Evolutionary conservation across 192 early-diverging fungal genomes (phyloP).

Genomic region (Mortierella claussenii): DNA sequence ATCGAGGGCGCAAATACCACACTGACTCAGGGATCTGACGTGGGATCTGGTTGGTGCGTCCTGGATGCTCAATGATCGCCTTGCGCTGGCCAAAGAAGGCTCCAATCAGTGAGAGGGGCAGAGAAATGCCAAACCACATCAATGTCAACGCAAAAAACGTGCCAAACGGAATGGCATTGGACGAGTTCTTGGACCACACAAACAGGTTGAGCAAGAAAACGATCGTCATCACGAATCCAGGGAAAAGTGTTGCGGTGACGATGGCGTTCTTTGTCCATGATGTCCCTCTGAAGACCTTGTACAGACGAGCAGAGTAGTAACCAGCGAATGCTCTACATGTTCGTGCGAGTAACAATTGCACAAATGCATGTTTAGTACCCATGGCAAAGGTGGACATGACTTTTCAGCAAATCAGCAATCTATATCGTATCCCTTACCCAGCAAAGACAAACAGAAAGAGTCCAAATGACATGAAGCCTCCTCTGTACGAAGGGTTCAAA

Average conservation of each 20-base stretch:
- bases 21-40: constrained; percentile 88
- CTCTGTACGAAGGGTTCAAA: constrained; percentile 73
- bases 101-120: constrained; percentile 85
- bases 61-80: constrained; percentile 83
- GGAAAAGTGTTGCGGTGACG: constrained; percentile 68
- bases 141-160: constrained; percentile 82
- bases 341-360: too few species aligned
- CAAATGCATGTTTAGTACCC: too few species aligned
- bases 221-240: constrained; percentile 66
- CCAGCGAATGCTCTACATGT: constrained; percentile 61
- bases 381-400: too few species aligned
- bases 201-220: constrained; percentile 86
- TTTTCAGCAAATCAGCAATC: too few species aligned
- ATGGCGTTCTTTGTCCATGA: constrained; percentile 78
- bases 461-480: constrained; percentile 67
- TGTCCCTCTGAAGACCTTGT: constrained; percentile 73
- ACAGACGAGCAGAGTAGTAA: constrained; percentile 77
- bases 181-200: constrained; percentile 86
- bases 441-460: constrained; percentile 67
- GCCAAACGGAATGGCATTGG: constrained; percentile 90
- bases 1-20: constrained; percentile 69
- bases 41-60: constrained; percentile 92
- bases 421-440: constrained; percentile 48
- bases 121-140: constrained; percentile 84
- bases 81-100: constrained; percentile 88